Conservation (phyloP, 2,329 filamentous ascomycete genomes). For the Trichoderma sp. region DNA sequence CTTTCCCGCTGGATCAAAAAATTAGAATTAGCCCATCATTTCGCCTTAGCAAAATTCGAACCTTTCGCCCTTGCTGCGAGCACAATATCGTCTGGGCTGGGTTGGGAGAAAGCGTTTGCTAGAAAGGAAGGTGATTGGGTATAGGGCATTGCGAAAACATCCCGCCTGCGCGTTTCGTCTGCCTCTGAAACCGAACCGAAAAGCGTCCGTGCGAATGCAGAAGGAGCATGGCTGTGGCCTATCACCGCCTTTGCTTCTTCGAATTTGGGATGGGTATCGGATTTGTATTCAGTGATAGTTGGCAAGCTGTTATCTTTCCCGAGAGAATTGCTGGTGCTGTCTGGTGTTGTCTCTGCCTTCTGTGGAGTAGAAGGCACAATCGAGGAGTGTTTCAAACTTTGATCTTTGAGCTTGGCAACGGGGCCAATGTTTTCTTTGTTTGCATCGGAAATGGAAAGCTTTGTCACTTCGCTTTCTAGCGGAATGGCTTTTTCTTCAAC, state of each 20-base stretch:
- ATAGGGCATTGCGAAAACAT: slow-evolving; percentile 47
- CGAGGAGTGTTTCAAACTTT: neutral
- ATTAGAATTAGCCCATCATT: slow-evolving; percentile 53
- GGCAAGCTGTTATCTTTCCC: neutral
- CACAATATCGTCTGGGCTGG: slow-evolving; percentile 89
- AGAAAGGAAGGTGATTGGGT: slow-evolving; percentile 47
- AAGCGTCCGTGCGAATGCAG: slow-evolving; percentile 54
- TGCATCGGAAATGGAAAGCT: slow-evolving; percentile 31
- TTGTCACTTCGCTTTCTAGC: slow-evolving; percentile 30
- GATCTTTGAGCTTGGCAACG: neutral
- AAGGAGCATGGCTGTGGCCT: slow-evolving; percentile 39
- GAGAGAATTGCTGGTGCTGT: neutral
- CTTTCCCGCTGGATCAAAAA: slow-evolving; percentile 48
- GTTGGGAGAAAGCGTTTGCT: slow-evolving; percentile 69
- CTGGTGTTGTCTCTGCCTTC: neutral
- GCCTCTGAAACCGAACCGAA: slow-evolving; percentile 42
- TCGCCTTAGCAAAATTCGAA: slow-evolving; percentile 59
- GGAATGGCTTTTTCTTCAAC: slow-evolving; percentile 28
- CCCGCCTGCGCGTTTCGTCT: slow-evolving; percentile 29
- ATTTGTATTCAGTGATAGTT: neutral
- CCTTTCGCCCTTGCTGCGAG: slow-evolving; percentile 84
- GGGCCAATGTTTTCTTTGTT: slow-evolving; percentile 31
- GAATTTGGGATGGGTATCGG: neutral
- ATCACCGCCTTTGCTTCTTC: slow-evolving; percentile 21
- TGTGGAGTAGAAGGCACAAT: neutral